Conservation (phyloP, 805 yeast genomes). For the Candida insectorum region DNA sequence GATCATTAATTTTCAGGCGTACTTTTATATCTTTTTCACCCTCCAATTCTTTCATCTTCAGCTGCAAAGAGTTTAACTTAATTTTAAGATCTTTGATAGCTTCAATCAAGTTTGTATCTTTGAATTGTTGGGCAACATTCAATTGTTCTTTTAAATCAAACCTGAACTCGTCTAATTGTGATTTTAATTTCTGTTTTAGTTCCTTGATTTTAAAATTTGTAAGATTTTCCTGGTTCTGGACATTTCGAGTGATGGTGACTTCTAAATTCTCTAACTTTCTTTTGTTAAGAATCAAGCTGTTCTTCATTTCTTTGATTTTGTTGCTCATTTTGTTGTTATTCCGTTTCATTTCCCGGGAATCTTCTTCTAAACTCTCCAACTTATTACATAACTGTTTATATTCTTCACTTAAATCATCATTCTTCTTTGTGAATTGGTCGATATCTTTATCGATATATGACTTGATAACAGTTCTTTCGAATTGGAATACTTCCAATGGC, state of each 20-base stretch:
- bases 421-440: not conserved
- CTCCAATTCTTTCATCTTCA: conserved; percentile 11
- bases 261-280: conserved; percentile 22
- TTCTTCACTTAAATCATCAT: conserved; percentile 10
- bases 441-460: conserved; percentile 2
- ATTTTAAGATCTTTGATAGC: conserved; percentile 9
- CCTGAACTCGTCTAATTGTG: conserved; percentile 27
- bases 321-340: conserved; percentile 9
- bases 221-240: conserved; percentile 25
- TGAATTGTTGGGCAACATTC: conserved; percentile 19
- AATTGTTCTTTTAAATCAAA: conserved; percentile 35
- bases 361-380: conserved; percentile 17
- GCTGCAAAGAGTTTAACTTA: conserved; percentile 2
- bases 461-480: conserved; percentile 3
- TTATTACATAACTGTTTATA: conserved; percentile 12
- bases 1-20: conserved; percentile 18
- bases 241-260: conserved; percentile 25
- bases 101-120: conserved; percentile 16
- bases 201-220: conserved; percentile 28
- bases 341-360: conserved; percentile 16
- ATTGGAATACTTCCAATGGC: not conserved
- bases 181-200: conserved; percentile 20
- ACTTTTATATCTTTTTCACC: conserved; percentile 14
- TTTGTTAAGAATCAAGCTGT: conserved; percentile 5
- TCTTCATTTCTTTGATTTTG: conserved; percentile 10